Conservation (phyloP, 2,329 filamentous ascomycete genomes). For the Dactylellina parvicollis region DNA sequence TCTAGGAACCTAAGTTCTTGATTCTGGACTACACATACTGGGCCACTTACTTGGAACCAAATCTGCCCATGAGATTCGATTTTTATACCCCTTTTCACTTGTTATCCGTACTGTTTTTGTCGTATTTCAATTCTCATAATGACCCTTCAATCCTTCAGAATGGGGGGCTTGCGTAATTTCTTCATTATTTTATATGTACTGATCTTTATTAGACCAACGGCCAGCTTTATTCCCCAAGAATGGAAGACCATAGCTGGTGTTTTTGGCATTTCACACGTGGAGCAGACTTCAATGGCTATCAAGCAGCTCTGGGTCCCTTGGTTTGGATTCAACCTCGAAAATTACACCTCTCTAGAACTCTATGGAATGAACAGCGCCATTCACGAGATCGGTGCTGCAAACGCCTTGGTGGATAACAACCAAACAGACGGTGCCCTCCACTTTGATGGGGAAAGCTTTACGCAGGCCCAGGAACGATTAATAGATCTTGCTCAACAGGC, state of each 20-base stretch:
- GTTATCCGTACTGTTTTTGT: too few relatives aligned
- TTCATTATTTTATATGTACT: neutral
- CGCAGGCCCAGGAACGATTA: slow-evolving; percentile 16
- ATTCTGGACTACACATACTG: too few relatives aligned
- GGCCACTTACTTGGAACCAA: too few relatives aligned
- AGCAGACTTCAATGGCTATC: slow-evolving; percentile 29
- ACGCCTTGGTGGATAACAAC: slow-evolving; percentile 33
- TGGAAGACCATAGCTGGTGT: neutral
- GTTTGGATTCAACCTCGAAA: slow-evolving; percentile 6
- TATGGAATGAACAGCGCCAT: slow-evolving; percentile 13
- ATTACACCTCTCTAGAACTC: neutral
- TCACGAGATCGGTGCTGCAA: slow-evolving; percentile 26
- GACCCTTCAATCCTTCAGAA: neutral
- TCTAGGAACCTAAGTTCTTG: too few relatives aligned
- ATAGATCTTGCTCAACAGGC: slow-evolving; percentile 23
- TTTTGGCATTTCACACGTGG: slow-evolving; percentile 20
- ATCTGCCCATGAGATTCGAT: too few relatives aligned
- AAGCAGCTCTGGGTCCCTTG: slow-evolving; percentile 2
- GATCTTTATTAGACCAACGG: neutral
- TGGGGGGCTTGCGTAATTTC: neutral
- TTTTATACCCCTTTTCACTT: too few relatives aligned
- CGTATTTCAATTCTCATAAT: too few relatives aligned
- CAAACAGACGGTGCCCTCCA: slow-evolving; percentile 41
- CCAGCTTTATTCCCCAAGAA: slow-evolving; percentile 4
- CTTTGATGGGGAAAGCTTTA: slow-evolving; percentile 49